Base-by-base conservation (phyloP, 129 eudicot genomes). In the Gnaphalium uliginosum region DNA sequence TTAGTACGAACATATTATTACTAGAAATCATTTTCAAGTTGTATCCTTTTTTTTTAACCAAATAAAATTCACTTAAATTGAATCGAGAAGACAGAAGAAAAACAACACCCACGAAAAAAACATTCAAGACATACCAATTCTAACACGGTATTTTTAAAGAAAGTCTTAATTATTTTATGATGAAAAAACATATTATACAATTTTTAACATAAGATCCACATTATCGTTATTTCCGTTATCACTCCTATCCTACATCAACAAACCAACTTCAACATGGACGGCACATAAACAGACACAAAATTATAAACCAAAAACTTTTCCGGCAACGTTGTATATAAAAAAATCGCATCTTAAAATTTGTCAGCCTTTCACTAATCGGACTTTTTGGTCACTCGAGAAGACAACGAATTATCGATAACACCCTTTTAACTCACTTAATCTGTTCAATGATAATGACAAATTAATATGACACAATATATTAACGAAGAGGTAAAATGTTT, bases 261-360 rank as follows among this genome's bases (percentile, higher is more conserved):
- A 14, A 41, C 57, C 59, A 46, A 18, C 50, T 68, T 27, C 2
- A 21, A 70, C 19, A 29, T 70, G 62, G 64, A 70, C 63, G 63
- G 46, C 48, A 1, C 63, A 51, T 51, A 21, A 70, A 32, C 4
- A 29, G 46, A 27, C 24, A 70, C 11, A 9, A 23, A 11, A 46
- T 2, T 50, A 41, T 11, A 63, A 63, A 63, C 68, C 41, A 63
- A 27, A 27, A 63, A 17, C 10, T 23, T 41, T 24, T 43, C 57
- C 73, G 63, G 59, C 75, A 18, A 70, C 51, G 25, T 27, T 70
- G 2, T 17, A 26, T 22, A 15, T 46, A 46, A 14, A 14, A 41
- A 26, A 69, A 3, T 48, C 43, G 6, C 56, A 41, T 33, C n/a
- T 10, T 19, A 4, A 33, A 33, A 33, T 0, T 21, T 56, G 21